Base-by-base conservation (phyloP, 768 basidiomycete genomes). In the Podaxis sp. region DNA sequence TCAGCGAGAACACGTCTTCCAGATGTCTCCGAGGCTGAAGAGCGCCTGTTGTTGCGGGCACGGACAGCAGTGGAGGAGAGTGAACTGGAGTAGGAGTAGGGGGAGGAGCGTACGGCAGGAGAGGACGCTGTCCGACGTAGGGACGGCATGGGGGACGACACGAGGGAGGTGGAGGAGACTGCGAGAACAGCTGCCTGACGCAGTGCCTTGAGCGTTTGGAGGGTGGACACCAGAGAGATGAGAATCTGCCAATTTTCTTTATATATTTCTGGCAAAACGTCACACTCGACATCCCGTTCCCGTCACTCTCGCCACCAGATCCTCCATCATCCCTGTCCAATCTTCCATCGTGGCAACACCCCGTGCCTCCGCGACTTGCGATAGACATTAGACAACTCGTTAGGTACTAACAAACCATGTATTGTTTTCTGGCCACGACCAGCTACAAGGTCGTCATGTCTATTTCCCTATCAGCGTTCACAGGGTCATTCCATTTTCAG, bases 71-170 rank as follows among this genome's bases (percentile, higher is more conserved):
- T 54, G 62, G 73, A 67, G 43, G 65, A 66, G 53, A 63, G 65
- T 51, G 75, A 66, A 64, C 74, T 77, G 55, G 77, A 80, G 61
- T 78, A 73, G 33, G 77, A 82, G 73, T 92, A 93, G 3, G 91
- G 91, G 11, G 87, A 84, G 0, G 83, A 80, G 67, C 90, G 85
- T 68, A 88, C 88, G 22, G 81, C 75, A 47, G 89, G 86, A 61
- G 87, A 85, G 19, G 91, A 92, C 64, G 84, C 74, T 55, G 88
- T 85, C 69, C 90, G 89, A 77, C 90, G 90, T 68, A 93, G 88
- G 76, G 90, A 91, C 69, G 91, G 91, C 89, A 82, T 82, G 53
- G 53, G 61, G 38, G 52, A 46, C 53, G 43, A 49, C 29, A 36
- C 47, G 51, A 36, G 29, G 59, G 63, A 63, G 65, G 65, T 66